These are phyloP conservation scores for Cyclocybe cylindracea DNA, from an alignment of 768 basidiomycete species.

Conservation along the genomic window DNA sequence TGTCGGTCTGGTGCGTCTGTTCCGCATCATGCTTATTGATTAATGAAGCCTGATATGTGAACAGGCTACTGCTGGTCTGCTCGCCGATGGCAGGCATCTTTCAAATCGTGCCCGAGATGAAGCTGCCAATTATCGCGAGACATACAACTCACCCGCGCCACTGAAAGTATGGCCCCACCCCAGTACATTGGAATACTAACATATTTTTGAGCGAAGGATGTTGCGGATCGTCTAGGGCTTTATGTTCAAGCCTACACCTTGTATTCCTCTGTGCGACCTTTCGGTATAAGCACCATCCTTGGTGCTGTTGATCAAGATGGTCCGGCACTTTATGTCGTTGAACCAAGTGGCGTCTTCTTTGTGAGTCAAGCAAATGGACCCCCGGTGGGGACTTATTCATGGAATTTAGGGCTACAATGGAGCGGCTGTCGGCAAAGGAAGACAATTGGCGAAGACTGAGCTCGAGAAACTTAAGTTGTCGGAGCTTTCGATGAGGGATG, in stretches of 20 bases:
- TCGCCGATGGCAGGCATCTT: slow-evolving; percentile 91
- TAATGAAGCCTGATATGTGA: slow-evolving; percentile 5
- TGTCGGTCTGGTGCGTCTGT: slow-evolving; percentile 75
- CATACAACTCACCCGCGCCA: slow-evolving; percentile 71
- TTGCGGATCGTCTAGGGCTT: slow-evolving; percentile 77
- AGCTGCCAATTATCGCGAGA: slow-evolving; percentile 70
- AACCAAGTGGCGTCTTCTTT: slow-evolving; percentile 92
- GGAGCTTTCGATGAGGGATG: slow-evolving; percentile 79
- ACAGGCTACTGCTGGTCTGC: slow-evolving; percentile 90
- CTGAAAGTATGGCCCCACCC: slow-evolving; percentile 61
- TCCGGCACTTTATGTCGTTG: slow-evolving; percentile 85
- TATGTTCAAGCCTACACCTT: slow-evolving; percentile 96
- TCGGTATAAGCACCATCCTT: slow-evolving; percentile 92
- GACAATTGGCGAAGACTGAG: slow-evolving; percentile 96
- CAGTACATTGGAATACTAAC: neutral
- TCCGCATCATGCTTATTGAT: no score
- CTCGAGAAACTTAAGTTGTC: slow-evolving; percentile 92
- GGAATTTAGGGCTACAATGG: slow-evolving; percentile 83
- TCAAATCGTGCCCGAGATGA: slow-evolving; percentile 86
- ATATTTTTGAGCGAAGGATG: slow-evolving; percentile 21
- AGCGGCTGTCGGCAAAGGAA: slow-evolving; percentile 97
- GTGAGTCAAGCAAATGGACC: slow-evolving; percentile 43
- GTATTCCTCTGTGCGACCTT: slow-evolving; percentile 97
- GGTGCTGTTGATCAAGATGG: slow-evolving; percentile 88
- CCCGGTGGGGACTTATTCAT: slow-evolving; percentile 1